Evolutionary conservation across 495 filamentous ascomycete genomes (phyloP).

Genomic region (Lindgomyces ingoldianus): DNA sequence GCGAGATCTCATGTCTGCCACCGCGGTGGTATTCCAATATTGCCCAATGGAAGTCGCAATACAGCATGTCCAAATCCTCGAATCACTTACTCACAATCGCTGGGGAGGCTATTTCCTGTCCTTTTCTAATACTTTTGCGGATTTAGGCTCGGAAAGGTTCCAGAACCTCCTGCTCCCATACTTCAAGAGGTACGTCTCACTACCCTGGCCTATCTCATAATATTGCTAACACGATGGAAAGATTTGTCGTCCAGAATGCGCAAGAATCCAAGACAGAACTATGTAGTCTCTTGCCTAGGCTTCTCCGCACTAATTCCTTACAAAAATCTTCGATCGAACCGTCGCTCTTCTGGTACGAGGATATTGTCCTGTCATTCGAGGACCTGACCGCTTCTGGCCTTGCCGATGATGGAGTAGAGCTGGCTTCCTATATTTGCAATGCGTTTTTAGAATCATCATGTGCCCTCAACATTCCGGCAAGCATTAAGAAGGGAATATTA

Average conservation of each 20-base stretch:
- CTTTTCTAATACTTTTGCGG: slow-evolving; percentile 78
- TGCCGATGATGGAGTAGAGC: neutral
- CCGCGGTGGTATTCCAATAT: slow-evolving; percentile 68
- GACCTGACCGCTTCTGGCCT: neutral
- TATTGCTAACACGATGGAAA: slow-evolving; percentile 12
- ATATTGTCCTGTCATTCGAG: slow-evolving; percentile 12
- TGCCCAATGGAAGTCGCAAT: slow-evolving; percentile 81
- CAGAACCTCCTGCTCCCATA: slow-evolving; percentile 71
- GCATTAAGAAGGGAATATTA: slow-evolving; percentile 4
- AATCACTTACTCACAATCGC: slow-evolving; percentile 61
- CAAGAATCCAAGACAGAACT: slow-evolving; percentile 22
- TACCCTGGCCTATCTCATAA: neutral
- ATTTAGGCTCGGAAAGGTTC: slow-evolving; percentile 74
- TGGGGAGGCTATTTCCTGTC: slow-evolving; percentile 70
- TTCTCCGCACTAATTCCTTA: slow-evolving; percentile 3
- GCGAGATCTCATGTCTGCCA: slow-evolving; percentile 45
- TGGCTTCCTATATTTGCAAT: slow-evolving; percentile 17
- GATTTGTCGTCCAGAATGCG: slow-evolving; percentile 38
- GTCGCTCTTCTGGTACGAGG: slow-evolving; percentile 15
- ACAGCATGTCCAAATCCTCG: slow-evolving; percentile 61
- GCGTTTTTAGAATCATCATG: slow-evolving; percentile 17
- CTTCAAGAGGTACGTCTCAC: slow-evolving; percentile 68
- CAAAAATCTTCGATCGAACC: slow-evolving; percentile 4
- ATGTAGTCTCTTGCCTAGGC: slow-evolving; percentile 22
- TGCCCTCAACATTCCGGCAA: neutral